Conservation (phyloP, 192 early-diverging fungal genomes). For the Thamnidium elegans region DNA sequence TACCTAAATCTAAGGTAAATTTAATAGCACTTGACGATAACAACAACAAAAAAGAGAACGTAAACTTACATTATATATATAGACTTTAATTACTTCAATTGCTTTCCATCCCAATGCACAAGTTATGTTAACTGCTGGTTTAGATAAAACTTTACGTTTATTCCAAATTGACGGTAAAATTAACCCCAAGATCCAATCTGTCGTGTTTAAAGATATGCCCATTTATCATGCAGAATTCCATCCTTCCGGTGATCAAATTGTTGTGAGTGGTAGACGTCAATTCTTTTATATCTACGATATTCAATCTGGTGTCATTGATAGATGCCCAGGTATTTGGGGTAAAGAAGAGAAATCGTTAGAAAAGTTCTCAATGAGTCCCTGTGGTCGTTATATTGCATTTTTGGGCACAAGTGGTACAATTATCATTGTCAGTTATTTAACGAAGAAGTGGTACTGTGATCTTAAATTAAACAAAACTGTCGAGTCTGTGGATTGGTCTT, state of each 20-base stretch:
- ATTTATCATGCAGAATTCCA: conserved; percentile 77
- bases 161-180: conserved; percentile 93
- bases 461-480: conserved; percentile 90
- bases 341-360: conserved; percentile 72
- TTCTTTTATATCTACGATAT: conserved; percentile 87
- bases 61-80: conserved; percentile 13
- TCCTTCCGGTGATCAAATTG: conserved; percentile 67
- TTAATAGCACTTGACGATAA: conserved; percentile 21
- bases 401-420: conserved; percentile 80
- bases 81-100: conserved; percentile 54
- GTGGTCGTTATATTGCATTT: conserved; percentile 76
- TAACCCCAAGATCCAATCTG: conserved; percentile 88
- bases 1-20: conserved; percentile 7
- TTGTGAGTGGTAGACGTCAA: conserved; percentile 75
- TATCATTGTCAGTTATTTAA: conserved; percentile 67
- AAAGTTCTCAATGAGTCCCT: conserved; percentile 64
- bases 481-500: conserved; percentile 69
- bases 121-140: conserved; percentile 84
- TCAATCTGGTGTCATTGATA: conserved; percentile 67
- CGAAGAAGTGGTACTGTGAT: conserved; percentile 87
- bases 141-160: conserved; percentile 84
- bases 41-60: conserved; percentile 12
- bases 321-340: conserved; percentile 71
- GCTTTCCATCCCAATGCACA: conserved; percentile 89
- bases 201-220: conserved; percentile 87